Conservation (phyloP, 2,329 filamentous ascomycete species). For the Claviceps maximensis region DNA sequence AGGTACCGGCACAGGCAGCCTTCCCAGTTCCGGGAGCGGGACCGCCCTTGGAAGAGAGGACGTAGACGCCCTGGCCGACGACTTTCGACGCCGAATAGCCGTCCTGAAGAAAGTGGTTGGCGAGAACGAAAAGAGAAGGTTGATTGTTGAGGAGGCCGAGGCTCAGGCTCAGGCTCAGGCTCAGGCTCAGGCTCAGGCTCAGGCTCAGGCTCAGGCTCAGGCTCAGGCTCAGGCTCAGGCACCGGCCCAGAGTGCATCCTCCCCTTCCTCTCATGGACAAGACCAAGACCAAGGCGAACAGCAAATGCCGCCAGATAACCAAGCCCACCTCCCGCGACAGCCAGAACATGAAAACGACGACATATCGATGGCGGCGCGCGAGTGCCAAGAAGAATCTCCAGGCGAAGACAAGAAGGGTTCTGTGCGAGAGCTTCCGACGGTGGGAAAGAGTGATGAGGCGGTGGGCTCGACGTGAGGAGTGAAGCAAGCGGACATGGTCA, state of each 20-base stretch:
- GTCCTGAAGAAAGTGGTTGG: constrained; percentile 40
- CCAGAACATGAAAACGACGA: too few relatives aligned
- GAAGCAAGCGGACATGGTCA: too few relatives aligned
- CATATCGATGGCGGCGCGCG: too few relatives aligned
- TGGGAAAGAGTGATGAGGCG: not conserved
- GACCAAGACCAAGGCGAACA: not conserved
- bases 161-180: not conserved
- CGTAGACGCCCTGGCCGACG: constrained; percentile 36
- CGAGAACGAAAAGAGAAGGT: constrained; percentile 33
- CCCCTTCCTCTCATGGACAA: not conserved
- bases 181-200: not conserved
- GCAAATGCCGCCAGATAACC: too few relatives aligned
- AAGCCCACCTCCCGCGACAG: too few relatives aligned
- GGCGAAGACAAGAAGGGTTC: not conserved
- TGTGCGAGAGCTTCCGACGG: not conserved
- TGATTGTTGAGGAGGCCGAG: constrained; percentile 12
- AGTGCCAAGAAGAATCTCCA: not conserved
- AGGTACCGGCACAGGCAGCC: constrained; percentile 7
- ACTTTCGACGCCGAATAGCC: constrained; percentile 45
- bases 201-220: not conserved
- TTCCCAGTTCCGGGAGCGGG: constrained; percentile 18
- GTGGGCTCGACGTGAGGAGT: not conserved
- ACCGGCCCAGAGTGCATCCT: not conserved
- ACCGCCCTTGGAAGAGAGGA: constrained; percentile 28
- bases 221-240: not conserved